phyloP scores from a whole-genome alignment of 371 early-diverging fungal genomes.

The Mortierella sp. region DNA sequence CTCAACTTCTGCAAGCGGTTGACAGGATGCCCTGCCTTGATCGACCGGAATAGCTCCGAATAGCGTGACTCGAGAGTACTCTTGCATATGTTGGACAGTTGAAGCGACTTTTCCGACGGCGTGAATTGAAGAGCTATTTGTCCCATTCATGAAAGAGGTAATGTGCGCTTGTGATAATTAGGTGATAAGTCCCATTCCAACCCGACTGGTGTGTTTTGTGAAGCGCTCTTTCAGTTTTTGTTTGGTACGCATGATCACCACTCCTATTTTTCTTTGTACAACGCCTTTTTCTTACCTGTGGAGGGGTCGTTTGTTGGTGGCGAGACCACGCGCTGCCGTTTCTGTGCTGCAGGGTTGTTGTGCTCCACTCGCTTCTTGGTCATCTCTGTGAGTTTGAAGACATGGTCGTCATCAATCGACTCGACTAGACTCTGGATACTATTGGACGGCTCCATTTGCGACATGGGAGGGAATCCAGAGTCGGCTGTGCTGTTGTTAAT shows the following conservation, averaged over 20 bases:
- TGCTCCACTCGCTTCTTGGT: constrained; percentile 57
- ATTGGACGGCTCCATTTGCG: constrained; percentile 39
- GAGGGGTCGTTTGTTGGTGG: constrained; percentile 24
- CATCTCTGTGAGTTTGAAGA: constrained; percentile 54
- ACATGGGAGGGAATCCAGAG: constrained; percentile 2
- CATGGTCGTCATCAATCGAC: constrained; percentile 56
- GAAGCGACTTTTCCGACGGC: constrained; percentile 50
- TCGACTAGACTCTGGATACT: constrained; percentile 55
- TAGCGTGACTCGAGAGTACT: constrained; percentile 41
- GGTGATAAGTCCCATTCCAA: background rate
- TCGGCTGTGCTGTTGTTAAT: constrained; percentile 13
- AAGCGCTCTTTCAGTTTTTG: background rate
- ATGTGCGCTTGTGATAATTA: background rate
- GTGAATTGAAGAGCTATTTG: constrained; percentile 25
- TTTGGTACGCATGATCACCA: constrained; percentile 11
- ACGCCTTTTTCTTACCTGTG: constrained; percentile 22
- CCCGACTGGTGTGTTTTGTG: background rate
- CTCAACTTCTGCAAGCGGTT: constrained; percentile 41
- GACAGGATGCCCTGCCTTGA: constrained; percentile 38
- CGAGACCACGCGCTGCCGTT: constrained; percentile 46
- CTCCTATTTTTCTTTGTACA: background rate
- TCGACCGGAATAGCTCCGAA: constrained; percentile 37
- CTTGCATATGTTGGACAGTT: constrained; percentile 45
- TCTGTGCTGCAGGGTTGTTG: constrained; percentile 49
- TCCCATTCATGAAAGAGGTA: background rate